These are phyloP conservation scores for Extremus antarcticus DNA, from an alignment of 495 filamentous ascomycete genomes.

Conservation along the genomic window DNA sequence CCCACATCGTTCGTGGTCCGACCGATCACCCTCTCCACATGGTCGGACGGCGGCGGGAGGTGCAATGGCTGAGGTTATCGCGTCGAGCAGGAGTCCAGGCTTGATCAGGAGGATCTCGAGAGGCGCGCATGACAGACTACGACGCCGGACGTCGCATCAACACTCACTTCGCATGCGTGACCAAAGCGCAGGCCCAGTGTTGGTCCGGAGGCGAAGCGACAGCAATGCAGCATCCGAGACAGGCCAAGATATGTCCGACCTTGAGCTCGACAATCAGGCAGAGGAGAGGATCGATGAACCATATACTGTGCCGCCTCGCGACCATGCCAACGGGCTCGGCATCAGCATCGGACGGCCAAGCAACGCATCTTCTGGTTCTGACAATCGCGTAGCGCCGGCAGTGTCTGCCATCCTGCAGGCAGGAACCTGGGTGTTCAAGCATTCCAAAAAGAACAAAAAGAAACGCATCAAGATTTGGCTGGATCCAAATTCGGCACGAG, in stretches of 20 bases:
- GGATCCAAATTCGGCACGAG: slow-evolving; percentile 69
- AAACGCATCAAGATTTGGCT: slow-evolving; percentile 66
- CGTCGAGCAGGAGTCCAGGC: slow-evolving; percentile 43
- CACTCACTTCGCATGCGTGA: slow-evolving; percentile 60
- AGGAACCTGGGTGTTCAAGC: slow-evolving; percentile 66
- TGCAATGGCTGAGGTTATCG: slow-evolving; percentile 42
- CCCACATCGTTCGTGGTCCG: not conserved
- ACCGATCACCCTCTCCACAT: slow-evolving; percentile 18
- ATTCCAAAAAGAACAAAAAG: slow-evolving; percentile 69
- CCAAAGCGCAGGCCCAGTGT: slow-evolving; percentile 76
- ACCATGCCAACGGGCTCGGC: slow-evolving; percentile 27
- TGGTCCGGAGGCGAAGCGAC: slow-evolving; percentile 77
- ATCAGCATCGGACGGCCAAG: slow-evolving; percentile 24
- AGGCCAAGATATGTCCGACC: slow-evolving; percentile 33
- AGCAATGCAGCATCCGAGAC: slow-evolving; percentile 59
- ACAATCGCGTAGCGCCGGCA: slow-evolving; percentile 51
- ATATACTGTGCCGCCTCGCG: slow-evolving; percentile 24
- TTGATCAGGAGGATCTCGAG: slow-evolving; percentile 56
- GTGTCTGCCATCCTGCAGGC: slow-evolving; percentile 59
- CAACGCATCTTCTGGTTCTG: slow-evolving; percentile 22
- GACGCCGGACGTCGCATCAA: slow-evolving; percentile 61
- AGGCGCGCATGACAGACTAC: slow-evolving; percentile 52
- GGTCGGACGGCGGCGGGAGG: slow-evolving; percentile 24
- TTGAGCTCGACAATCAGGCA: slow-evolving; percentile 47
- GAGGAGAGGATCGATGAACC: slow-evolving; percentile 50